Conservation (phyloP, 371 early-diverging fungal species). For the Nosema granulosis region DNA sequence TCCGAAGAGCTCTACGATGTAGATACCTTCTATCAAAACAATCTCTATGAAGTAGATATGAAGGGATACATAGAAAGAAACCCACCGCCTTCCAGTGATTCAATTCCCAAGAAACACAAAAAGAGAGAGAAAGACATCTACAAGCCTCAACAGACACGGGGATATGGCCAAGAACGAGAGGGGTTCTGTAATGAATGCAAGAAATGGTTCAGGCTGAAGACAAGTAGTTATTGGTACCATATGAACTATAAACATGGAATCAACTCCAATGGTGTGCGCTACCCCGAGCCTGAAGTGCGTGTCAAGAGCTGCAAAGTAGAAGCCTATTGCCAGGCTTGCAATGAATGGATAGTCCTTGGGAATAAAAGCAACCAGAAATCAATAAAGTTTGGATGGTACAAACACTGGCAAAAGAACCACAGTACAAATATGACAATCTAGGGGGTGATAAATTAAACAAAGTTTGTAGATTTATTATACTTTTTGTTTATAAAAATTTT, state of each 20-base stretch:
- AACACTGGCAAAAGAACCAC: conserved; percentile 60
- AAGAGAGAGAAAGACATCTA: conserved; percentile 24
- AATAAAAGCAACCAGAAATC: conserved; percentile 20
- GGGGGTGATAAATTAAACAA: too few relatives aligned
- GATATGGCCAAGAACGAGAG: conserved; percentile 49
- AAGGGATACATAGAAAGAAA: neutral
- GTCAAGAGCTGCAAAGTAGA: conserved; percentile 6
- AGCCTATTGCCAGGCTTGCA: conserved; percentile 53
- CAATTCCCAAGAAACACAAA: neutral
- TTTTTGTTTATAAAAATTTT: neutral
- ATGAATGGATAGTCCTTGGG: conserved; percentile 55
- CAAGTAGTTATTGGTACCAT: conserved; percentile 65
- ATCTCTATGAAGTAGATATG: too few relatives aligned
- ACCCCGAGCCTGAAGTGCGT: conserved; percentile 54
- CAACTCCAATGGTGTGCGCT: conserved; percentile 50
- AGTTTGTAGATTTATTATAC: neutral
- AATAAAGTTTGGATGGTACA: conserved; percentile 58
- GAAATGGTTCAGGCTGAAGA: conserved; percentile 61
- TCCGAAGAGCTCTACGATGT: conserved; percentile 15
- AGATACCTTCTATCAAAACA: neutral
- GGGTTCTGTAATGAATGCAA: conserved; percentile 58
- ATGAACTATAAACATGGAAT: conserved; percentile 67
- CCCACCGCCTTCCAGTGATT: neutral
- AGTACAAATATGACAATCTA: neutral
- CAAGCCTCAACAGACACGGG: conserved; percentile 47